These are phyloP conservation scores for Carex arenaria DNA, from an alignment of 202 grass and related monocot genomes.

Conservation along the genomic window DNA sequence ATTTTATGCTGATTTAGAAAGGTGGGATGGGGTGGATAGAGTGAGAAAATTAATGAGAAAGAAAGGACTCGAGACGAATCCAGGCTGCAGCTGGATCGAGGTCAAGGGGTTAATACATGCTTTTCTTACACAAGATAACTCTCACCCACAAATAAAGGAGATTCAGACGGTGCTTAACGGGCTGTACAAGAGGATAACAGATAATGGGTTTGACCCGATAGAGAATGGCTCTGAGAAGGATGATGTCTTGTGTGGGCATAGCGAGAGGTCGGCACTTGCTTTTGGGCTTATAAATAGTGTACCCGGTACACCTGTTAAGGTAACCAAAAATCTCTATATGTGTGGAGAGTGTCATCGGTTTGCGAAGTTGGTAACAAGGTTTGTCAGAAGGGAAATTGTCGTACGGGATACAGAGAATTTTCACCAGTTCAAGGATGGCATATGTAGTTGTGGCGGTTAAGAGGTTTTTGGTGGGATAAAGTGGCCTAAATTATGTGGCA, in stretches of 20 bases:
- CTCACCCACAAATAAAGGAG: constrained; percentile 88
- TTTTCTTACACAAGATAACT: constrained; percentile 80
- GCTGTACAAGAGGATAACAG: constrained; percentile 64
- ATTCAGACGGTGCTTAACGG: constrained; percentile 60
- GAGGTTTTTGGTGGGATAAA: background rate
- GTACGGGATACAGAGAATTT: constrained; percentile 71
- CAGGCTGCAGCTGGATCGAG: constrained; percentile 91
- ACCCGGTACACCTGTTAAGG: constrained; percentile 64
- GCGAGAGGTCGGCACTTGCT: constrained; percentile 77
- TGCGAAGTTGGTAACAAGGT: constrained; percentile 54
- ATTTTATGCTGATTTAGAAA: constrained; percentile 71
- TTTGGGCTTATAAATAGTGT: constrained; percentile 89
- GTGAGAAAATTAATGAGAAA: constrained; percentile 80
- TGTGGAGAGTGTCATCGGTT: constrained; percentile 69
- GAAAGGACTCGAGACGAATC: constrained; percentile 59
- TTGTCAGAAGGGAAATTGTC: constrained; percentile 78
- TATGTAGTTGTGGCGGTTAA: constrained; percentile 59
- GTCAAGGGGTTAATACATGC: constrained; percentile 80
- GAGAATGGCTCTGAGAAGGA: constrained; percentile 53
- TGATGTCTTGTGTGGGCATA: constrained; percentile 84
- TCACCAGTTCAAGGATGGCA: constrained; percentile 87
- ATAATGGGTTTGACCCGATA: constrained; percentile 40
- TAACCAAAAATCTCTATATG: constrained; percentile 89
- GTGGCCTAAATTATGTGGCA: too few species aligned
- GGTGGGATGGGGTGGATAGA: constrained; percentile 65